phyloP scores from a whole-genome alignment of 768 basidiomycete genomes.

The Hortiboletus campestris region DNA sequence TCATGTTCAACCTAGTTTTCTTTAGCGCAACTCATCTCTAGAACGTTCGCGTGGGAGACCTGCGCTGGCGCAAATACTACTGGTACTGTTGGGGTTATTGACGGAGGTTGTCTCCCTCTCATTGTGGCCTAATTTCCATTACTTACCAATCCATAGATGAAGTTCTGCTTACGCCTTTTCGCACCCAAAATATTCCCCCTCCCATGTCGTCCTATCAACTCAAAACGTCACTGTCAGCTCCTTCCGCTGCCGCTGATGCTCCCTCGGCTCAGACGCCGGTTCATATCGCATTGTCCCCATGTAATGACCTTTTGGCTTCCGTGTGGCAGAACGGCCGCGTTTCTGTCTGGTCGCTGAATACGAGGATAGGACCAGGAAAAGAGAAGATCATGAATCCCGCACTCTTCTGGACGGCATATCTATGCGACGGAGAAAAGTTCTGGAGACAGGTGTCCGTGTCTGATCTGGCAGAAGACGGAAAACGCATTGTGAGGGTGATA shows the following conservation, averaged over 20 bases:
- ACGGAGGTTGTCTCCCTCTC: slow-evolving; percentile 65
- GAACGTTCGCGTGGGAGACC: slow-evolving; percentile 78
- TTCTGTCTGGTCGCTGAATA: slow-evolving; percentile 69
- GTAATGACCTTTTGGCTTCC: slow-evolving; percentile 56
- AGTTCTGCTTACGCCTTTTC: slow-evolving; percentile 87
- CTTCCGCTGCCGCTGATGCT: not conserved
- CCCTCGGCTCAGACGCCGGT: slow-evolving; percentile 44
- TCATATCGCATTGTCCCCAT: slow-evolving; percentile 61
- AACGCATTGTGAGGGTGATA: slow-evolving; percentile 23
- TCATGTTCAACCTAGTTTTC: not conserved
- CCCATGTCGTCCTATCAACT: slow-evolving; percentile 80
- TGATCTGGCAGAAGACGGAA: not conserved
- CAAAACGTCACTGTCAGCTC: slow-evolving; percentile 19
- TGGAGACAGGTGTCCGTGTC: slow-evolving; percentile 34
- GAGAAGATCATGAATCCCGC: slow-evolving; percentile 60
- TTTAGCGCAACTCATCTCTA: slow-evolving; percentile 53
- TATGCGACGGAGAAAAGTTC: slow-evolving; percentile 8
- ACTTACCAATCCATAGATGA: slow-evolving; percentile 45
- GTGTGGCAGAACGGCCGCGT: slow-evolving; percentile 71
- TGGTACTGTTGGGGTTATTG: slow-evolving; percentile 84
- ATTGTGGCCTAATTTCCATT: not conserved
- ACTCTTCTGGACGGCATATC: slow-evolving; percentile 34
- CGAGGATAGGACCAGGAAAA: slow-evolving; percentile 54
- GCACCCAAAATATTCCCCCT: slow-evolving; percentile 95
- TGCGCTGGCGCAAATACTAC: slow-evolving; percentile 73